Percentiles rank a stretch among this genome's conserved stretches.
Conservation (phyloP, 1,284 basidiomycete species). For the Ganoderma meredithae region DNA sequence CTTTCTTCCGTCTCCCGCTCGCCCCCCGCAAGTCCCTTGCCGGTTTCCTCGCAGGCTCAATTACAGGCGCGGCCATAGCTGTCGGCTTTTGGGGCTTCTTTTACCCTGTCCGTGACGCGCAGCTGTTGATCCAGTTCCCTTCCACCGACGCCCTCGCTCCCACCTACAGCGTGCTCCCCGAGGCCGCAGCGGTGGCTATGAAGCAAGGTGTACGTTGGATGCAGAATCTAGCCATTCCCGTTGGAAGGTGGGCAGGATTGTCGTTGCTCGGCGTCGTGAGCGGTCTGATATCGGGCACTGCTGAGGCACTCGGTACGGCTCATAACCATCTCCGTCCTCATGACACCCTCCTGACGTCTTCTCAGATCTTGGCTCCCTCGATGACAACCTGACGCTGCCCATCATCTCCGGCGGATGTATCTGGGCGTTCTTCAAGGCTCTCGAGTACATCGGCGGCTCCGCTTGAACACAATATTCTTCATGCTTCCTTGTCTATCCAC, state of each 20-base stretch:
- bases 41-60: conserved; percentile 85
- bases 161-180: conserved; percentile 20
- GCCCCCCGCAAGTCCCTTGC: conserved; percentile 89
- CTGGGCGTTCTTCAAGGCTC: conserved; percentile 69
- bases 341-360: neutral
- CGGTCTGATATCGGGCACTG: conserved; percentile 82
- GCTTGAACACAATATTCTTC: conserved; percentile 12
- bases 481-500: neutral
- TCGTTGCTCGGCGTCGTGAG: conserved; percentile 66
- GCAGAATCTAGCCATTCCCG: conserved; percentile 14
- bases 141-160: conserved; percentile 26
- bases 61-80: conserved; percentile 80
- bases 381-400: conserved; percentile 95
- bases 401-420: conserved; percentile 89
- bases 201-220: conserved; percentile 25
- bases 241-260: conserved; percentile 61
- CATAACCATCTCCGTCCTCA: neutral
- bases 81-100: conserved; percentile 81
- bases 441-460: conserved; percentile 39
- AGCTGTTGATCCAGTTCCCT: conserved; percentile 41
- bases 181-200: conserved; percentile 6
- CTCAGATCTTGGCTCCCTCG: conserved; percentile 85
- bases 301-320: conserved; percentile 83
- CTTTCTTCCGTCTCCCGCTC: conserved; percentile 72
- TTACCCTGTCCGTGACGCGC: conserved; percentile 52